These are phyloP conservation scores for Backusella psychrophila DNA, from an alignment of 192 early-diverging fungal genomes.

Conservation along the genomic window DNA sequence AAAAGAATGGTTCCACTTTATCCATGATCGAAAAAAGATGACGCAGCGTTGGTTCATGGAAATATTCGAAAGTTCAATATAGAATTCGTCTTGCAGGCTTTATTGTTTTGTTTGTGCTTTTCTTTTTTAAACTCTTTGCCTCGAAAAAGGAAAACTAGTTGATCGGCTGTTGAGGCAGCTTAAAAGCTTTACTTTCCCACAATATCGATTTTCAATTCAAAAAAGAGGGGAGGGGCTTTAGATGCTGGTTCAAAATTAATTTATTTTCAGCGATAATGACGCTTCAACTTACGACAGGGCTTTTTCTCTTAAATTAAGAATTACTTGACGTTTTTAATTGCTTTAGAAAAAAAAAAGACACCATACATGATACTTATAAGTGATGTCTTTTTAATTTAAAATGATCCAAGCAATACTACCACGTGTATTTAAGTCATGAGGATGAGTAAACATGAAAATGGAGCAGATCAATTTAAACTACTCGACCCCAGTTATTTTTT, in stretches of 20 bases:
- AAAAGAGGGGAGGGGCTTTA: neutral
- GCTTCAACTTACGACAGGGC: neutral
- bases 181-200: neutral
- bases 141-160: neutral
- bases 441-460: neutral
- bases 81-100: neutral
- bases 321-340: neutral
- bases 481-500: slow-evolving; percentile 1
- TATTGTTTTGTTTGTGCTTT: neutral
- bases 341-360: neutral
- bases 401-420: neutral
- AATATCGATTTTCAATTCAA: neutral
- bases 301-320: neutral
- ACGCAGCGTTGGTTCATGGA: neutral
- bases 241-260: neutral
- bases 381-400: neutral
- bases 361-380: neutral
- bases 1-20: neutral
- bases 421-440: neutral
- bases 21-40: neutral
- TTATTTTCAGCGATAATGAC: neutral
- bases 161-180: neutral
- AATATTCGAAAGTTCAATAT: neutral
- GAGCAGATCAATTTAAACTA: neutral
- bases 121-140: neutral